Base-by-base conservation (phyloP, 2,329 filamentous ascomycete species). In the Botrytis tulipae region DNA sequence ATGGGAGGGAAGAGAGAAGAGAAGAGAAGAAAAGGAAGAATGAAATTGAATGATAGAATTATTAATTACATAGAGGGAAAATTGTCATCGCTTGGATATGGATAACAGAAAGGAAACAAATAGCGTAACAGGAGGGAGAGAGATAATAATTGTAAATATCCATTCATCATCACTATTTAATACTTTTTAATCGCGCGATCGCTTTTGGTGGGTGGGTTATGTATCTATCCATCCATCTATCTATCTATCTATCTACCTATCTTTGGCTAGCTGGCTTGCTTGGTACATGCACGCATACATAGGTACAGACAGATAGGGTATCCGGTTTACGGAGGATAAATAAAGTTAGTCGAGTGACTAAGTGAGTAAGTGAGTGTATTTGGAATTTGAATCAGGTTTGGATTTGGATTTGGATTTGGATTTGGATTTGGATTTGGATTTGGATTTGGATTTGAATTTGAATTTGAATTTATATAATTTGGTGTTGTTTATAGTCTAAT, bases 101-200 rank as follows among this genome's bases (percentile, higher is more conserved):
- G 35, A 25, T 40, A 42, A 35, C 37, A 37, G 25, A 60, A 20
- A 61, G 1, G 4, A 61, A 37, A 25, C 5, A 25, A 10, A 62
- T 25, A 62, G 2, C 44, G 20, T 4, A 22, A 10, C 8, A 22
- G 44, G 59, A 40, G 35, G 1, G 35, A 40, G 35, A 40, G 12
- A 18, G 25, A 42, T 20, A 42, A 40, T 63, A 63, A 63, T 63
- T 40, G 37, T 44, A 63, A 20, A 63, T 29, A 63, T 63, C 37
- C 10, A 10, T 40, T 42, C 40, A 42, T 44, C 25, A 63, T 44
- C 9, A 42, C 37, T 20, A 42, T 10, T 6, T 40, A 62, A 63
- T 63, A 63, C 25, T 44, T 44, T 63, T 63, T 63, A 63, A 63
- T 63, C 35, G 61, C 60, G 25, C 14, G 42, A 44, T 61, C 35